phyloP scores from a whole-genome alignment of 345 rosid species.

The Ceriops zippeliana region DNA sequence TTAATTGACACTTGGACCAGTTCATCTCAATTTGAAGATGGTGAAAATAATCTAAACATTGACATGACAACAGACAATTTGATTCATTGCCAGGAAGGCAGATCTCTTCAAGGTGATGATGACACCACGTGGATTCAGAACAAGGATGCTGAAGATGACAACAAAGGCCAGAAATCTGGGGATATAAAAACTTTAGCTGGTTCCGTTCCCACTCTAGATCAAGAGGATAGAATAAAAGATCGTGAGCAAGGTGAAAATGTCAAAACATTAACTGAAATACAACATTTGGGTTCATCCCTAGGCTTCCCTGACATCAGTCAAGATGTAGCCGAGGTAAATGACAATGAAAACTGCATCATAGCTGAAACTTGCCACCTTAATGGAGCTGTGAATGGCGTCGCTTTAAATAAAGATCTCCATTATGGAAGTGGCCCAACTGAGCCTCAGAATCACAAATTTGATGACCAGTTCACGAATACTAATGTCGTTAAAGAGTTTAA shows the following conservation, averaged over 20 bases:
- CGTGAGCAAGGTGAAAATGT: slow-evolving; percentile 4
- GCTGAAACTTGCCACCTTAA: background rate
- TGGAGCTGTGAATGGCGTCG: slow-evolving; percentile 2
- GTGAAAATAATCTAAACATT: slow-evolving; percentile 14
- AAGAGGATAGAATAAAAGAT: slow-evolving; percentile 14
- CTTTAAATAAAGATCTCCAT: slow-evolving; percentile 5
- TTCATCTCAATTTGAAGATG: slow-evolving; percentile 15
- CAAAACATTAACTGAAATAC: slow-evolving; percentile 9
- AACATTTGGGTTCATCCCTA: slow-evolving; percentile 3
- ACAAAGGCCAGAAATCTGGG: background rate
- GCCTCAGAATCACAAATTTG: slow-evolving; percentile 8
- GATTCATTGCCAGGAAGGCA: slow-evolving; percentile 10
- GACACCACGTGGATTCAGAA: slow-evolving; percentile 3
- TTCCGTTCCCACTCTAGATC: background rate
- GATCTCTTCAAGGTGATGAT: slow-evolving; percentile 6
- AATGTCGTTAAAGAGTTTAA: slow-evolving; percentile 15
- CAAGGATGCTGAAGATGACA: slow-evolving; percentile 6
- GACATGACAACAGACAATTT: slow-evolving; percentile 9
- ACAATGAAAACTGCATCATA: slow-evolving; percentile 1
- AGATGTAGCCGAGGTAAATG: slow-evolving; percentile 12
- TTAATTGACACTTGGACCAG: background rate
- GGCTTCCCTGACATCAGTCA: slow-evolving; percentile 4
- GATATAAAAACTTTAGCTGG: slow-evolving; percentile 16
- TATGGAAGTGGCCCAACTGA: slow-evolving; percentile 11
- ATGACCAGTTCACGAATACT: background rate